These are phyloP conservation scores for Mycena chlorophos DNA, from an alignment of 768 basidiomycete genomes.

Conservation along the genomic window DNA sequence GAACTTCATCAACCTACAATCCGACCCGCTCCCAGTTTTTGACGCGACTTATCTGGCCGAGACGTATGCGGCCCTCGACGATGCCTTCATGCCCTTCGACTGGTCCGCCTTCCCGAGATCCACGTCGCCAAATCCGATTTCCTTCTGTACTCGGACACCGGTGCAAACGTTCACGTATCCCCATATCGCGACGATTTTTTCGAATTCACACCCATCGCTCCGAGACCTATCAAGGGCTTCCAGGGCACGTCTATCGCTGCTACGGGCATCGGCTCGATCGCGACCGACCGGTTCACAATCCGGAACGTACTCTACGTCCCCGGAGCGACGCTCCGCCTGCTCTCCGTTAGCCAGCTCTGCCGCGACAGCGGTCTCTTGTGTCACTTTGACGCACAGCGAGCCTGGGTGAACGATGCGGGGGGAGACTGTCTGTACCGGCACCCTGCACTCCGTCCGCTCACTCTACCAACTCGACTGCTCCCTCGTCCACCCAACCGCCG, in stretches of 20 bases:
- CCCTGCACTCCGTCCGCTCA: neutral
- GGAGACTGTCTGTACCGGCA: neutral
- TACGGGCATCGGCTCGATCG: constrained; percentile 8
- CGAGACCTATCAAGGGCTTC: constrained; percentile 5
- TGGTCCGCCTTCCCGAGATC: neutral
- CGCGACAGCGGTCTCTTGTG: neutral
- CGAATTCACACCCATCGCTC: neutral
- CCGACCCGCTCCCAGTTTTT: neutral
- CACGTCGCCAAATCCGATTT: neutral
- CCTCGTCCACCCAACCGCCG: neutral
- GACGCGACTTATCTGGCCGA: neutral
- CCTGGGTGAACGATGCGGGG: neutral
- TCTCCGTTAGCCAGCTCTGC: constrained; percentile 5
- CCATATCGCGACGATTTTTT: constrained; percentile 4
- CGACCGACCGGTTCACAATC: neutral
- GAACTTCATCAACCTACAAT: neutral
- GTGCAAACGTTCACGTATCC: constrained; percentile 9
- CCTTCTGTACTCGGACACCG: neutral
- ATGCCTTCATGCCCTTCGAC: neutral
- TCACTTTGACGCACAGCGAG: neutral
- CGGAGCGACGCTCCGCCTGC: neutral
- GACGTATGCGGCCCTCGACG: neutral
- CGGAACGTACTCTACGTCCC: constrained; percentile 5
- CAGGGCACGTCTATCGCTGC: constrained; percentile 9
- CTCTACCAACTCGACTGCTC: constrained; percentile 2